Evolutionary conservation across 2,329 filamentous ascomycete species (phyloP), one percentile per base, ranked within the genome.

Genomic region (Geoglossum cookeanum): DNA sequence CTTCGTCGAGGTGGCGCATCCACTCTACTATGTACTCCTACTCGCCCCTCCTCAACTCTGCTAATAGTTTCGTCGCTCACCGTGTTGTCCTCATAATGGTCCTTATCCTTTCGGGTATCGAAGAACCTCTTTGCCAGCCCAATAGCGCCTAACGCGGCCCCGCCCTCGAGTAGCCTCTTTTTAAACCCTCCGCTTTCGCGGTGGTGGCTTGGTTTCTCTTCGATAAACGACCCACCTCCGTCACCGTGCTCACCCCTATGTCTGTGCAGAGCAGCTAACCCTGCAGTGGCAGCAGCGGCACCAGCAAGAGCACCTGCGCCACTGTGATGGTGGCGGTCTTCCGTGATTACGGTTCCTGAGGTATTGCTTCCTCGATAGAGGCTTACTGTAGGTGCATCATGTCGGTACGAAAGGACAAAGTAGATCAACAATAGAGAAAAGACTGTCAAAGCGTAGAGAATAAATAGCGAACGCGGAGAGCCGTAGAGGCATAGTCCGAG

Each of bases 401-500:
- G 63, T 68, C 79, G 75, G 68, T 86, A 94, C 61, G 84, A 84
- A 37, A 95, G 73, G 57, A 91, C 74, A 64, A 97, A 94, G 69
- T 89, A 96, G 13, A 81, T 61, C 1, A 89, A 64, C 15, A 96
- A 63, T 37, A 96, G 72, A 17, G 85, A 75, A 32, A 80, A 79
- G 67, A 85, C 84, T 75, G 84, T 91, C 0, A 97, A 61, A 0
- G 90, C 78, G 65, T 85, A 98, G 3, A 97, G 74, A 56, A 98
- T 81, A 68, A 97, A 98, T 3, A 90, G 76, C 42, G 78, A 79
- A 64, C 84, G 81, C 4, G 92, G 91, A 33, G 90, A 95, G 4
- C 92, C 92, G 65, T 96, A 98, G 1, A 98, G 75, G 0, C 90
- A 90, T 52, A 98, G 75, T 0, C 92, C 92, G 0, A 98, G 75